Percentiles rank a stretch among this genome's conserved stretches.
These are phyloP conservation scores for Malassezia brasiliensis DNA, from an alignment of 1,284 basidiomycete species.

Conservation along the genomic window DNA sequence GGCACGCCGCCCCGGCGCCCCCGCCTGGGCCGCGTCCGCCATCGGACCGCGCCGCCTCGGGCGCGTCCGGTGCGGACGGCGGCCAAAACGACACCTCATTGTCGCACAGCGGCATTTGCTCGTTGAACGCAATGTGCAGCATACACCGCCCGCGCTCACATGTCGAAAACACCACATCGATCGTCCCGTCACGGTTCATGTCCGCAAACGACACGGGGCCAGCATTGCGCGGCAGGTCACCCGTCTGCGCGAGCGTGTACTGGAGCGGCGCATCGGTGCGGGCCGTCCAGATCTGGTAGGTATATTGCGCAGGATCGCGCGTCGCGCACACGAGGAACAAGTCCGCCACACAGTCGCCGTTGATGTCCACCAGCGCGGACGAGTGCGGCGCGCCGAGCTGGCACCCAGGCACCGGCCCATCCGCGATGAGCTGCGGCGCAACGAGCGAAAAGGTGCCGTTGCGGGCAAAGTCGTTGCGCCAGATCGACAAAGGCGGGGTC, in stretches of 20 bases:
- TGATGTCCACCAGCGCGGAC: slow-evolving; percentile 86
- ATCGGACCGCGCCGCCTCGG: background rate
- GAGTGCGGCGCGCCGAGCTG: slow-evolving; percentile 75
- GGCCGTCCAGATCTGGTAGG: slow-evolving; percentile 75
- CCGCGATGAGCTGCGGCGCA: slow-evolving; percentile 17
- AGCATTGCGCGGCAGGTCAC: slow-evolving; percentile 64
- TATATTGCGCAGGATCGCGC: slow-evolving; percentile 49
- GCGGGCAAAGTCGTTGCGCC: slow-evolving; percentile 25
- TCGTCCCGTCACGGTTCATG: slow-evolving; percentile 87
- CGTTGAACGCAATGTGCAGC: slow-evolving; percentile 87
- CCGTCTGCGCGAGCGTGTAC: slow-evolving; percentile 63
- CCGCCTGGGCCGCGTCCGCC: slow-evolving; percentile 18
- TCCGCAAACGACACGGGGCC: slow-evolving; percentile 83
- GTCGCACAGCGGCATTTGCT: slow-evolving; percentile 73
- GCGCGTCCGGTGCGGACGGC: background rate
- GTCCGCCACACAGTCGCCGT: slow-evolving; percentile 91
- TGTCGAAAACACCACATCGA: slow-evolving; percentile 84
- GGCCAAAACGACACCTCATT: background rate
- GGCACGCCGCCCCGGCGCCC: slow-evolving; percentile 19
- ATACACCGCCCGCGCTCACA: slow-evolving; percentile 64
- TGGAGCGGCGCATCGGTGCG: slow-evolving; percentile 19
- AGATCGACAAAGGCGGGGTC: slow-evolving; percentile 20
- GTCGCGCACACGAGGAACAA: slow-evolving; percentile 79
- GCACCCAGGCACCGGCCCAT: slow-evolving; percentile 52
- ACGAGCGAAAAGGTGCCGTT: slow-evolving; percentile 11